Evolutionary conservation across 495 filamentous ascomycete species (phyloP).

Genomic region (Penicillium pulvis): DNA sequence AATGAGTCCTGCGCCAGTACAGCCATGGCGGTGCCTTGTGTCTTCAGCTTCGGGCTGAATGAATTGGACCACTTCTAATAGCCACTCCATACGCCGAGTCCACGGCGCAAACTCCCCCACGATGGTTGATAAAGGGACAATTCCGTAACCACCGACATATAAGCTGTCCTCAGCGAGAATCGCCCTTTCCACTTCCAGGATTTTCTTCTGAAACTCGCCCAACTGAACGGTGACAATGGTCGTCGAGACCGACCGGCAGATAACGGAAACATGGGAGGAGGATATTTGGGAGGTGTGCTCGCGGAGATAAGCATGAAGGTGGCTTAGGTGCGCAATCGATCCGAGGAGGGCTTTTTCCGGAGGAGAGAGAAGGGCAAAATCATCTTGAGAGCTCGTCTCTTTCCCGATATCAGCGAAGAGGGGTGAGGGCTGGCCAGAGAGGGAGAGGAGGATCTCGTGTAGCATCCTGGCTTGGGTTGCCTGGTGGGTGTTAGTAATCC

Average conservation of each 20-base stretch:
- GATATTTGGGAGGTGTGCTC: constrained; percentile 63
- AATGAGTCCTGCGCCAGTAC: constrained; percentile 71
- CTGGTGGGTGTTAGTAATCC: constrained; percentile 20
- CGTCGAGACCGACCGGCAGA: constrained; percentile 86
- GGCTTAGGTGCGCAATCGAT: constrained; percentile 72
- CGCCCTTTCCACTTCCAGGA: constrained; percentile 78
- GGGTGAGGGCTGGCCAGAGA: constrained; percentile 89
- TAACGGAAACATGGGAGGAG: constrained; percentile 68
- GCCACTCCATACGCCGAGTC: constrained; percentile 82
- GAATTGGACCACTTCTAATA: constrained; percentile 69
- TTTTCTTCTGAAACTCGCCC: constrained; percentile 74
- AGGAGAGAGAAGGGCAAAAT: constrained; percentile 63
- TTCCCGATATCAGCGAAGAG: constrained; percentile 60
- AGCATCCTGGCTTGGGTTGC: constrained; percentile 66
- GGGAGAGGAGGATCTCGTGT: constrained; percentile 92
- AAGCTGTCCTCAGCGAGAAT: constrained; percentile 71
- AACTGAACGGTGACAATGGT: constrained; percentile 75
- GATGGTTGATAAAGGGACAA: constrained; percentile 85
- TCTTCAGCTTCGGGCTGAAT: constrained; percentile 51
- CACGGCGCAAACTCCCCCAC: constrained; percentile 82
- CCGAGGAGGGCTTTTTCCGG: constrained; percentile 80
- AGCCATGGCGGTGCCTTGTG: constrained; percentile 27
- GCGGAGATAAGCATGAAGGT: constrained; percentile 71
- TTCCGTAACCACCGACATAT: constrained; percentile 85
- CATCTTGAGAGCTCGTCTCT: constrained; percentile 40